Evolutionary conservation across 345 rosid genomes (phyloP), one percentile per base, ranked within the genome.

Genomic region (Garcia nutans): DNA sequence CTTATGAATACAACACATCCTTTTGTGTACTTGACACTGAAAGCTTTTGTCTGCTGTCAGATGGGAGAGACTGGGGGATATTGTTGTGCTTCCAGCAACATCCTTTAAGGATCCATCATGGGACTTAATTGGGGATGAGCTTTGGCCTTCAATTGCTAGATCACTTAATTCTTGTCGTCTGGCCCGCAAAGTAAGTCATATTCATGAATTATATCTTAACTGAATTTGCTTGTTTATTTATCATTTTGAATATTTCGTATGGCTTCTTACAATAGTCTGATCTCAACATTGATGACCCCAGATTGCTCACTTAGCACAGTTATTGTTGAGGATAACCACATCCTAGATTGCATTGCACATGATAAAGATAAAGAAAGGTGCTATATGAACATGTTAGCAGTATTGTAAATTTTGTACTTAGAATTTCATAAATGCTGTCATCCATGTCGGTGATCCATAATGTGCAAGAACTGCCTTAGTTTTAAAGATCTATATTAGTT

Each of bases 1-100:
- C 23, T 60, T 28, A 72, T 22, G 54, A 15, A 49, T 78, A 72
- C 47, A 26, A 69, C 55, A 28, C 44, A 23, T 45, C n/a, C 41
- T 37, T 37, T 5, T 44, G 11, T 65, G 24, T 1, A 26, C 0
- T 74, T 16, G 26, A 24, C 44, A 47, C 45, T 10, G 69, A 12
- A 3, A 64, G 60, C 63, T 54, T 70, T 16, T 83, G 41, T 60
- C 74, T 67, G 24, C 60, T 42, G 68, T 79, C 87, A 95, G 97
- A 83, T 95, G 97, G 99, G 99, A 91, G 70, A 84, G 91, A 64
- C 90, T 91, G 62, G 96, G 96, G 65, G 94, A 95, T 86, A 88
- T 95, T 74, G 85, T 89, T 83, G 94, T 95, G 79, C 91, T 94
- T 76, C 97, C 98, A 5, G 84, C 78, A 72, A 82, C 92, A 74